Percentiles rank a stretch among this genome's conserved stretches.
Evolutionary conservation across 2,329 filamentous ascomycete species (phyloP).

Genomic region (Lasiodiplodia sp.): DNA sequence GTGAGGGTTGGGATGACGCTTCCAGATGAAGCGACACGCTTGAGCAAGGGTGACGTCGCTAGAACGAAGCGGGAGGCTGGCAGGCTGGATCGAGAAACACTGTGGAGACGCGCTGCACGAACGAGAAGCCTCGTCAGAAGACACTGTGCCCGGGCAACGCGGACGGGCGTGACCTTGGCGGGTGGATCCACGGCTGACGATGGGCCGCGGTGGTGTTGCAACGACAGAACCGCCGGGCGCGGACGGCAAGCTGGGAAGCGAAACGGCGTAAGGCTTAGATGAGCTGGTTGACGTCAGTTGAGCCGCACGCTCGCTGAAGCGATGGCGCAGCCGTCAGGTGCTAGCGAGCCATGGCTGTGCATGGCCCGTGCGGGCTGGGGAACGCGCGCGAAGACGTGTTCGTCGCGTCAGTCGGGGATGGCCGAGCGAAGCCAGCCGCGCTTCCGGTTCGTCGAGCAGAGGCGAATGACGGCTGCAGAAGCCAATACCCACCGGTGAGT

Average conservation of each 20-base stretch:
- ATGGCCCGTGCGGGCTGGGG: constrained; percentile 14
- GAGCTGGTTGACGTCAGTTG: constrained; percentile 21
- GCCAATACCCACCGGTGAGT: constrained; percentile 23
- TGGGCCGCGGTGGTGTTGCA: constrained; percentile 5
- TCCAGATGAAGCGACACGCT: constrained; percentile 12
- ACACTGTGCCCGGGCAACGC: constrained; percentile 7
- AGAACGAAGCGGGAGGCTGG: constrained; percentile 8
- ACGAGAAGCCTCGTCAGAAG: constrained; percentile 3
- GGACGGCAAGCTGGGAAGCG: neutral
- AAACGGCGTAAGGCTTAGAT: constrained; percentile 2
- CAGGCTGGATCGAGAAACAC: neutral
- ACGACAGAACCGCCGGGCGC: neutral
- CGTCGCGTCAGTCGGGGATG: constrained; percentile 11
- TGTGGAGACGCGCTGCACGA: constrained; percentile 1
- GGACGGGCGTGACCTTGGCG: constrained; percentile 4
- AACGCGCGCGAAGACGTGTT: neutral
- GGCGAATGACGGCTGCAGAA: constrained; percentile 17
- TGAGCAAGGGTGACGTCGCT: constrained; percentile 12
- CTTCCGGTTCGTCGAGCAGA: constrained; percentile 22
- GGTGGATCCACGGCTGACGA: constrained; percentile 5
- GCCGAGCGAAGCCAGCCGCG: neutral
- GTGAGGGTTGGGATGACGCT: neutral
- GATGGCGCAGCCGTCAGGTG: neutral
- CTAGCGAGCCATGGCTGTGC: constrained; percentile 10
- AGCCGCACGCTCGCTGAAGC: neutral